Evolutionary conservation across 306 rosid genomes (phyloP), one percentile per base, ranked within the genome.

Genomic region (Carpinus viminea): DNA sequence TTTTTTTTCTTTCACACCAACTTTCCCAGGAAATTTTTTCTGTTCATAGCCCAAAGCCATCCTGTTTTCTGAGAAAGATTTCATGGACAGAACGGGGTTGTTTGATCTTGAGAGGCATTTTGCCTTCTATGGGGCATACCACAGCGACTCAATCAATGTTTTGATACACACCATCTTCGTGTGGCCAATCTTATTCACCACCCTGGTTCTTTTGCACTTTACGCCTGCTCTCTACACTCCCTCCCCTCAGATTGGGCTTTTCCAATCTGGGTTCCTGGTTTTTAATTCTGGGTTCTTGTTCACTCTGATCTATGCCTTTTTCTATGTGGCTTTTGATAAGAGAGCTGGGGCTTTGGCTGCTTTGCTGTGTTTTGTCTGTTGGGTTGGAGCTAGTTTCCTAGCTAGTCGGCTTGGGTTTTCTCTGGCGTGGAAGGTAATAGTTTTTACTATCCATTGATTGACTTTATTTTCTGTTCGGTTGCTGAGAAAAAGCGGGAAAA

Each of bases 81-180:
- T 41, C 0, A 87, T 91, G 96, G 92, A 79, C 16, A 72, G 53
- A 77, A 9, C 24, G 24, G 91, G 88, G 3, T 24, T 92, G 47
- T 65, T 92, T 18, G 93, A 95, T 86, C 88, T 95, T 66, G 98
- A 95, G 82, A 87, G 68, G 82, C 95, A 92, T 71, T 95, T 92
- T 73, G 92, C 97, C 38, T 95, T 95, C 88, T 91, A 95, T 68
- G 97, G 97, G 7, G 95, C 98, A 0, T 88, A 95, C 52, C 98
- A 95, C 81, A 89, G 91, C 82, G 92, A 95, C 90, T 93, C 86
- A 2, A 12, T 83, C 7, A 92, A 95, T 80, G 78, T 92, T 6
- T 13, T 68, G 16, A 87, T 95, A 13, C 98, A 95, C 85, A 75
- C 79, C 16, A 0, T 91, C 12, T 86, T 92, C 57, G 96, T 92